Percentiles rank a stretch among this genome's conserved stretches.
phyloP scores from a whole-genome alignment of 257 asterid species.

The Rubia yunnanensis region DNA sequence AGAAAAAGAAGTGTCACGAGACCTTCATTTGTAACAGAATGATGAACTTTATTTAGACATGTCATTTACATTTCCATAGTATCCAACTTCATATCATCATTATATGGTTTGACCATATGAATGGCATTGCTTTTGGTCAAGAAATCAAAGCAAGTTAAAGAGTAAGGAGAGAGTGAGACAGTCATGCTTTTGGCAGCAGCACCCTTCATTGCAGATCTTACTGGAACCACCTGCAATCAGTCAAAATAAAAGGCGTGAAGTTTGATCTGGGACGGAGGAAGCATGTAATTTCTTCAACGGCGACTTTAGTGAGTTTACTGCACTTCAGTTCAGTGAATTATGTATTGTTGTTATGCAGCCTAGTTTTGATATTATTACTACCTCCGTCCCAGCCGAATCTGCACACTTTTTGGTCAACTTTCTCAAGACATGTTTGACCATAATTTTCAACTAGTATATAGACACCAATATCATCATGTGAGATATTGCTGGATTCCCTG shows the following conservation, averaged over 20 bases:
- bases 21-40: no score
- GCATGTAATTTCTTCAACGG: not conserved
- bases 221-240: constrained; percentile 58
- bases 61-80: not conserved
- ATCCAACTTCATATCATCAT: not conserved
- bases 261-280: no score
- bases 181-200: constrained; percentile 46
- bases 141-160: constrained; percentile 56
- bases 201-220: constrained; percentile 18
- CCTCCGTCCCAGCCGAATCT: no score
- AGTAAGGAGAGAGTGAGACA: constrained; percentile 41
- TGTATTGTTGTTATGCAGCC: no score
- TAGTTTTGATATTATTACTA: no score
- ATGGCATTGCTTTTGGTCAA: constrained; percentile 15
- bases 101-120: not conserved
- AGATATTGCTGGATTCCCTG: no score
- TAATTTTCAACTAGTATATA: no score
- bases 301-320: not conserved
- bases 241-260: not conserved
- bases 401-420: no score
- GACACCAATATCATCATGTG: no score
- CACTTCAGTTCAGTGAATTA: no score
- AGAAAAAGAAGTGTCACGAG: not conserved
- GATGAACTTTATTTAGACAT: no score
- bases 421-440: no score